These are phyloP conservation scores for Backusella macrospora DNA, from an alignment of 192 early-diverging fungal species.

Conservation along the genomic window DNA sequence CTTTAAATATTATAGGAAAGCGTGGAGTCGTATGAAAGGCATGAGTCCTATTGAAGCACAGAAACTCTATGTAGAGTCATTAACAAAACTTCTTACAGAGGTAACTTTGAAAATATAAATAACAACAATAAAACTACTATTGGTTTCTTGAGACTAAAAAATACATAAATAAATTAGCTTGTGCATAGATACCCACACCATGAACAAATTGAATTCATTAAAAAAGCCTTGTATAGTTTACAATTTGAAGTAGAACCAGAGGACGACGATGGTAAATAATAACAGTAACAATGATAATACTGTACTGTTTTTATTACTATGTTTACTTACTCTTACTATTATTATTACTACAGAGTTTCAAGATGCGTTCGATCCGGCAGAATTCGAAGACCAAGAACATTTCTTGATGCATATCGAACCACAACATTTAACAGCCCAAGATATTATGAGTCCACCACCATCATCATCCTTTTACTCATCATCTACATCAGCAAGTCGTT, in stretches of 20 bases:
- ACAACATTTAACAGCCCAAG: not conserved
- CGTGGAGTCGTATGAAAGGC: constrained; percentile 31
- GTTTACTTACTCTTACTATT: not conserved
- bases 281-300: not conserved
- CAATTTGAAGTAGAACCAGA: constrained; percentile 13
- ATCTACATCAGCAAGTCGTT: not conserved
- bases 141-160: not conserved
- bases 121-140: not conserved
- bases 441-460: not conserved
- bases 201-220: constrained; percentile 15
- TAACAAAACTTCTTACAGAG: constrained; percentile 27
- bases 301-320: not conserved
- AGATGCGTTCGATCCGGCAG: constrained; percentile 14
- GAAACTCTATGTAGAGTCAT: constrained; percentile 33
- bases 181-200: constrained; percentile 18
- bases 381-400: constrained; percentile 9
- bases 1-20: constrained; percentile 27
- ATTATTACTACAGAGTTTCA: not conserved
- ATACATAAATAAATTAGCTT: constrained; percentile 1
- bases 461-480: constrained; percentile 10
- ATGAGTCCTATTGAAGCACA: constrained; percentile 31
- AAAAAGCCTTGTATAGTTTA: constrained; percentile 21
- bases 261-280: constrained; percentile 14
- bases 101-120: constrained; percentile 17
- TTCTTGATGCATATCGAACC: constrained; percentile 12